Evolutionary conservation across 371 early-diverging fungal species (phyloP).

Genomic region (Apophysomyces ossiformis): DNA sequence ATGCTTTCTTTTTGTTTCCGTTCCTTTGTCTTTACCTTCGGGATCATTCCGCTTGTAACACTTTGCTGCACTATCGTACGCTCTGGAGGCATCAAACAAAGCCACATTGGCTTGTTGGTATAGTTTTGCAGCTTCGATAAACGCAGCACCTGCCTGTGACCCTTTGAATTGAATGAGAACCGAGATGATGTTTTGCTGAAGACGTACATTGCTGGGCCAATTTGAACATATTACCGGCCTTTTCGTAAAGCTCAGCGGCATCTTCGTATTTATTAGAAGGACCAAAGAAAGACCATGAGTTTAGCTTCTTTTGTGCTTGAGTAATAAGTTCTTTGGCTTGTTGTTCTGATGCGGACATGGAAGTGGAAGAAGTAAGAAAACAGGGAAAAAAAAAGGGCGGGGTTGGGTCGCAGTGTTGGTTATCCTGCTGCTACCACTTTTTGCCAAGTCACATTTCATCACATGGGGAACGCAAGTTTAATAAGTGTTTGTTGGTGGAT

Average conservation of each 20-base stretch:
- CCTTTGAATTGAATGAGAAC: slow-evolving; percentile 46
- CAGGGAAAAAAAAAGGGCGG: not conserved
- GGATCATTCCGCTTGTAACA: slow-evolving; percentile 86
- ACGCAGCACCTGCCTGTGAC: slow-evolving; percentile 94
- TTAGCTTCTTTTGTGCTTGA: slow-evolving; percentile 78
- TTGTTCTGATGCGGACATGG: slow-evolving; percentile 62
- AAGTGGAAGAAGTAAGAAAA: not conserved
- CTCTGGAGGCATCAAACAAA: slow-evolving; percentile 56
- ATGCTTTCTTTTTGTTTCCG: not conserved
- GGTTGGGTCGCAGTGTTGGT: not conserved
- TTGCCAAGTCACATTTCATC: slow-evolving; percentile 8
- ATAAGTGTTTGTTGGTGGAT: not conserved
- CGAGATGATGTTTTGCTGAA: not conserved
- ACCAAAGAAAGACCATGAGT: slow-evolving; percentile 79
- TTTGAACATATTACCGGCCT: slow-evolving; percentile 92
- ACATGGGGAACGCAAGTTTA: not conserved
- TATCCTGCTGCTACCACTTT: not conserved
- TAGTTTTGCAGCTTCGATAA: slow-evolving; percentile 75
- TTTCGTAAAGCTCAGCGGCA: slow-evolving; percentile 90
- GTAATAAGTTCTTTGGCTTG: slow-evolving; percentile 72
- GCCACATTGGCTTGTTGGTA: slow-evolving; percentile 70
- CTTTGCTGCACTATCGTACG: slow-evolving; percentile 89
- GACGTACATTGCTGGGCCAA: slow-evolving; percentile 83
- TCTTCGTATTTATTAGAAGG: slow-evolving; percentile 84
- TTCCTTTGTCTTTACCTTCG: slow-evolving; percentile 55